Evolutionary conservation across 768 basidiomycete genomes (phyloP).

Genomic region (Galerina marginata): DNA sequence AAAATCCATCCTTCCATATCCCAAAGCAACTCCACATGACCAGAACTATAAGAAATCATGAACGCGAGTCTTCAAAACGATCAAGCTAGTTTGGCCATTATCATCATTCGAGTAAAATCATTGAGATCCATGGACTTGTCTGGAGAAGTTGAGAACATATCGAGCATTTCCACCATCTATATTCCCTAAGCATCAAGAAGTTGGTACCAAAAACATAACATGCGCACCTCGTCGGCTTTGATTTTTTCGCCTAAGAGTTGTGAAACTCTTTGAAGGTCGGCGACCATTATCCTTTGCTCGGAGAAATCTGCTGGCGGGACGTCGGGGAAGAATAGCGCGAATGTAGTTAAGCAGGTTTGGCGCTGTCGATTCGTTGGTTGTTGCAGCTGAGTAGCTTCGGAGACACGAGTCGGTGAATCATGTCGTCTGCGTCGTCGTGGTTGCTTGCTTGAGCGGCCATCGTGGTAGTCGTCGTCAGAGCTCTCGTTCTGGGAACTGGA

Average conservation of each 20-base stretch:
- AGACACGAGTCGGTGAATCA: constrained; percentile 4
- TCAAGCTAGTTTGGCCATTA: constrained; percentile 59
- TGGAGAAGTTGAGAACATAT: constrained; percentile 69
- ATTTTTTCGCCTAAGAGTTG: constrained; percentile 72
- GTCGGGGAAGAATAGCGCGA: constrained; percentile 68
- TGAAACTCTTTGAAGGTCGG: constrained; percentile 66
- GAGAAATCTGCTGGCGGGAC: constrained; percentile 50
- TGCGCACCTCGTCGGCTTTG: constrained; percentile 73
- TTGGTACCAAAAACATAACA: background rate
- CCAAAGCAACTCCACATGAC: too few species aligned
- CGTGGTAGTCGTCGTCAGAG: constrained; percentile 41
- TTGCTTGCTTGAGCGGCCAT: constrained; percentile 15
- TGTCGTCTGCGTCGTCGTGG: constrained; percentile 4
- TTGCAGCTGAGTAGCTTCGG: constrained; percentile 10
- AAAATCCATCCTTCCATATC: background rate
- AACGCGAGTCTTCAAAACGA: background rate
- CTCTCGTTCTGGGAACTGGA: constrained; percentile 26
- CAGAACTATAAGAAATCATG: too few species aligned
- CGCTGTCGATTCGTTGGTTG: constrained; percentile 58
- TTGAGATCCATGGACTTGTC: constrained; percentile 71
- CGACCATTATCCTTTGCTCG: constrained; percentile 62
- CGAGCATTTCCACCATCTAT: constrained; percentile 82
- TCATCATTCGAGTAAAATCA: constrained; percentile 82
- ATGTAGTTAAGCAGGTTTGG: constrained; percentile 60
- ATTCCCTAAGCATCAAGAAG: background rate